Evolutionary conservation across 2,329 filamentous ascomycete genomes (phyloP), one percentile per base, ranked within the genome.

Genomic region (Fusarium fracticaudum): DNA sequence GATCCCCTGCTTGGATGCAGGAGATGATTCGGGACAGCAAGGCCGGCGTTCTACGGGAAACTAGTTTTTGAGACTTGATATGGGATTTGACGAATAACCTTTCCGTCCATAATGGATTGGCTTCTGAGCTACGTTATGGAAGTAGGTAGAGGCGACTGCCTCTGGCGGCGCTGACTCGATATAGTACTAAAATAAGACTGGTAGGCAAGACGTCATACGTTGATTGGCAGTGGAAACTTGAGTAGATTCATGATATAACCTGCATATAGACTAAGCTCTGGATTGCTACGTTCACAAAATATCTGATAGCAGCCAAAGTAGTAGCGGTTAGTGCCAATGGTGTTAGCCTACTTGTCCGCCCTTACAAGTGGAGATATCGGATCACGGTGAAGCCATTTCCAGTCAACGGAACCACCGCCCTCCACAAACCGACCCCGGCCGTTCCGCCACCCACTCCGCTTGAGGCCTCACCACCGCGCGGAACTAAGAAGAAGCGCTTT

Each of bases 341-440:
- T 26, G 26, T 6, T 45, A 45, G 44, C 17, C 44, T 45, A 45
- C 43, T 44, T 26, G 14, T 7, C 20, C 17, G 13, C 4, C 8
- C 29, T 9, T 13, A 13, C 22, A 10, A 50, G 14, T 43, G 15
- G 22, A 48, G 31, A 48, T 3, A 29, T n/a, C 20, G 20, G 12
- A 18, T 35, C 3, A 18, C 4, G 9, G 10, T 24, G 17, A 37
- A 33, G 17, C 22, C 44, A 53, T 22, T 40, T 38, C 22, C 9
- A 22, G 26, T 29, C 35, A 26, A 60, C 58, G 58, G 58, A 60
- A 60, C 58, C 44, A n/a, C 58, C 58, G 58, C 13, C 58, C 12
- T 15, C 31, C 14, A 8, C 24, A 20, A 22, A 8, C 10, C 20
- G 3, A 47, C 15, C 17, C 15, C 58, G 58, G 58, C 58, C 22